Evolutionary conservation across 306 rosid species (phyloP).

Genomic region (Gastrolobium bilobum): DNA sequence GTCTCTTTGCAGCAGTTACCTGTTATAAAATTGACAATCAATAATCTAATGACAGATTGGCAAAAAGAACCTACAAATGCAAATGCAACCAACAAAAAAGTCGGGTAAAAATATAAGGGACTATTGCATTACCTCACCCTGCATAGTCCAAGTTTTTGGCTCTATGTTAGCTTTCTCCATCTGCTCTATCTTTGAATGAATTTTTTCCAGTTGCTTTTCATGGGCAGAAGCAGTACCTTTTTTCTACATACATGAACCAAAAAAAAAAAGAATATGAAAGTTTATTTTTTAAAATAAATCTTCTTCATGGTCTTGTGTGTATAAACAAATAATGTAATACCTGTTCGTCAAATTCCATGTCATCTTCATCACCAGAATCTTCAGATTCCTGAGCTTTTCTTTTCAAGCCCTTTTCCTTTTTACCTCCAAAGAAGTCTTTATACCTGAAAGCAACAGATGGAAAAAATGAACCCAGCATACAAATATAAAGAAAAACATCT

Average conservation of each 20-base stretch:
- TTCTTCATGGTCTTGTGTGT: neutral
- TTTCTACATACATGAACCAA: slow-evolving; percentile 48
- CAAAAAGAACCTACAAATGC: slow-evolving; percentile 18
- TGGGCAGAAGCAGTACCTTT: slow-evolving; percentile 70
- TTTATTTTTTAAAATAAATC: neutral
- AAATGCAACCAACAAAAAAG: slow-evolving; percentile 23
- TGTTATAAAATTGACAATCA: slow-evolving; percentile 48
- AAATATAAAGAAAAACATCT: slow-evolving; percentile 34
- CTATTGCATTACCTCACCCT: slow-evolving; percentile 79
- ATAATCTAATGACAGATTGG: slow-evolving; percentile 30
- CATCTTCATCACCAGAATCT: slow-evolving; percentile 58
- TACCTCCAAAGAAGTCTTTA: slow-evolving; percentile 75
- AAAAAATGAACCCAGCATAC: slow-evolving; percentile 34
- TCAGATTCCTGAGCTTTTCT: slow-evolving; percentile 57
- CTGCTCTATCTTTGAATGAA: slow-evolving; percentile 71
- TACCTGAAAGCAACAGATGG: slow-evolving; percentile 62
- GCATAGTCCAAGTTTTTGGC: slow-evolving; percentile 89
- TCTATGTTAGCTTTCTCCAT: slow-evolving; percentile 86
- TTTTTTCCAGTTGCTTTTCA: slow-evolving; percentile 67
- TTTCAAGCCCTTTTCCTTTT: slow-evolving; percentile 57
- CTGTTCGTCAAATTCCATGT: slow-evolving; percentile 52
- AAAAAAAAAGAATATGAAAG: slow-evolving; percentile 32
- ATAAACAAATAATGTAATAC: slow-evolving; percentile 31
- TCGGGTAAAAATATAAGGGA: slow-evolving; percentile 2
- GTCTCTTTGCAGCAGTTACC: slow-evolving; percentile 93